Evolutionary conservation across 495 filamentous ascomycete genomes (phyloP).

Genomic region (Aspergillus steynii): DNA sequence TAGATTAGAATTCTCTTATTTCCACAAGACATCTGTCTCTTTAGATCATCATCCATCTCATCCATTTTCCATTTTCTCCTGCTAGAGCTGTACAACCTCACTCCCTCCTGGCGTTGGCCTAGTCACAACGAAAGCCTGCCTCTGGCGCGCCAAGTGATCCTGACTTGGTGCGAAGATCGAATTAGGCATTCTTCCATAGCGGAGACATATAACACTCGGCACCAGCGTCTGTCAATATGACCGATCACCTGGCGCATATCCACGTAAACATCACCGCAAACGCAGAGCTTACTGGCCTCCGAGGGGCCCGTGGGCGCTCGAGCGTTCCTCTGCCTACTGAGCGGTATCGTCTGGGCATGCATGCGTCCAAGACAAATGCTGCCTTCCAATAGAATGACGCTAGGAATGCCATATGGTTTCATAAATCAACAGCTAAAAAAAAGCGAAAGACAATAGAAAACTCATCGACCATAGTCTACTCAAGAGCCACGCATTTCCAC

Average conservation of each 20-base stretch:
- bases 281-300: neutral
- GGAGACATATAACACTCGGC: neutral
- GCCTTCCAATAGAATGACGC: no score
- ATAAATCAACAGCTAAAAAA: neutral
- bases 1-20: no score
- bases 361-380: no score
- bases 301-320: no score
- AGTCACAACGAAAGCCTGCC: no score
- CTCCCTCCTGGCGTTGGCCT: neutral
- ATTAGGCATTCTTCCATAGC: neutral
- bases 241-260: neutral
- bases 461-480: neutral
- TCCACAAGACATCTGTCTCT: neutral
- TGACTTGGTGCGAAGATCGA: no score
- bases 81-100: neutral
- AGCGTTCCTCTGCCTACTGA: neutral
- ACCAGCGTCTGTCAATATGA: neutral
- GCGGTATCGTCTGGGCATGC: neutral
- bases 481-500: slow-evolving; percentile 17
- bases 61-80: neutral
- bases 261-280: neutral
- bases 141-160: no score
- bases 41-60: neutral
- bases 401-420: neutral
- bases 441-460: neutral